These are phyloP conservation scores for Saccharomyces hybrid DNA, from an alignment of 1,139 yeast species.

Conservation along the genomic window DNA sequence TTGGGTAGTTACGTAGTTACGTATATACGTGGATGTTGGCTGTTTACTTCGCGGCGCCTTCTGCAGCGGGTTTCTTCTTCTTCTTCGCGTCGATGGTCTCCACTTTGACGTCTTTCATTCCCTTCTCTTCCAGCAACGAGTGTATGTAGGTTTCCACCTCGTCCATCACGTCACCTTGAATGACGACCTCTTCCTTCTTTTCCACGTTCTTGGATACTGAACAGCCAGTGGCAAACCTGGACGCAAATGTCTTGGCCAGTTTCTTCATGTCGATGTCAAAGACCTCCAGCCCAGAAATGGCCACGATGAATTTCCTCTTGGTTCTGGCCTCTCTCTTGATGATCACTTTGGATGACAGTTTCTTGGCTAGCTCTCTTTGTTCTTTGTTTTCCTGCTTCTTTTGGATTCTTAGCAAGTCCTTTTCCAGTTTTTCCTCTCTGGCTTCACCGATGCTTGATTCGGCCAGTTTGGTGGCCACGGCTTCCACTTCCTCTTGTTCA, in stretches of 20 bases:
- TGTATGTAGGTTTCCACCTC: constrained; percentile 76
- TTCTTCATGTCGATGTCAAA: constrained; percentile 86
- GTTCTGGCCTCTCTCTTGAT: constrained; percentile 88
- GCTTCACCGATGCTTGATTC: constrained; percentile 40
- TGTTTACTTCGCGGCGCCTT: constrained; percentile 18
- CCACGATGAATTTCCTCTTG: constrained; percentile 79
- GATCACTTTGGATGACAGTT: constrained; percentile 68
- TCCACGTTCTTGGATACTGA: constrained; percentile 89
- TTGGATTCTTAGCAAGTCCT: constrained; percentile 78
- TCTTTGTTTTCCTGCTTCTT: constrained; percentile 84
- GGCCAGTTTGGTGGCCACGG: constrained; percentile 21
- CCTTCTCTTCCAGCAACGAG: constrained; percentile 70
- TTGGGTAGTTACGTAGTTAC: not conserved
- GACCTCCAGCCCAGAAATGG: constrained; percentile 82
- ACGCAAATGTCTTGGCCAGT: constrained; percentile 83
- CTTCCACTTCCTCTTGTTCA: constrained; percentile 15
- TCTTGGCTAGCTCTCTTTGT: constrained; percentile 75
- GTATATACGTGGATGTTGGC: no score
- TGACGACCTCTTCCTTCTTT: constrained; percentile 82
- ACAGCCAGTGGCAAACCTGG: constrained; percentile 95
- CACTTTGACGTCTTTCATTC: constrained; percentile 75
- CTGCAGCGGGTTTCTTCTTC: constrained; percentile 48
- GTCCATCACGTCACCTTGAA: constrained; percentile 94
- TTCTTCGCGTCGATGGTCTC: constrained; percentile 80
- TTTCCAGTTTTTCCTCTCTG: constrained; percentile 72